Evolutionary conservation across 139 green algal genomes (phyloP).

Genomic region (Micractinium conductrix): DNA sequence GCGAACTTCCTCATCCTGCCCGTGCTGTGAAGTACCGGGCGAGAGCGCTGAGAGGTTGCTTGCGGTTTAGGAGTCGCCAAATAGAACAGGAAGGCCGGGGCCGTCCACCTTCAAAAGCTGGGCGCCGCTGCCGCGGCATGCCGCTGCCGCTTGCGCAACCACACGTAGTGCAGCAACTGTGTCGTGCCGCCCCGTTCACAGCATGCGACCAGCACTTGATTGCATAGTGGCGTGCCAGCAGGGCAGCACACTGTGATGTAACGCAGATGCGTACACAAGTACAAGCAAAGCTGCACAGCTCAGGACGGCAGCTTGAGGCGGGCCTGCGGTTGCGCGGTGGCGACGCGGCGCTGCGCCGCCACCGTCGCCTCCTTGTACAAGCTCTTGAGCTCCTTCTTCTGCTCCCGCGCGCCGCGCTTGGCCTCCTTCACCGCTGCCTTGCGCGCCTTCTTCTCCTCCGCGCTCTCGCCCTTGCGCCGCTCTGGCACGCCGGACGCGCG

Average conservation of each 20-base stretch:
- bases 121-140: too few relatives aligned
- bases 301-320: slow-evolving; percentile 33
- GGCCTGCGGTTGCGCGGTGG: slow-evolving; percentile 41
- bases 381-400: slow-evolving; percentile 87
- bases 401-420: slow-evolving; percentile 57
- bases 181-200: neutral
- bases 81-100: too few relatives aligned
- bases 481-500: neutral
- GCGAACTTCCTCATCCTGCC: neutral
- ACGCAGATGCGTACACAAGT: neutral
- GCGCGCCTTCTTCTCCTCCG: slow-evolving; percentile 79
- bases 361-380: slow-evolving; percentile 76
- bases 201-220: neutral
- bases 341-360: slow-evolving; percentile 31
- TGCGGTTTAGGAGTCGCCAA: too few relatives aligned
- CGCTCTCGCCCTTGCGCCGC: slow-evolving; percentile 76
- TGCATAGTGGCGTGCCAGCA: neutral
- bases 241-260: neutral
- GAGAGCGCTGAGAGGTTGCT: neutral
- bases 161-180: neutral
- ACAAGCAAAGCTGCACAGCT: neutral
- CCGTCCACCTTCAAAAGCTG: too few relatives aligned
- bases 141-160: neutral
- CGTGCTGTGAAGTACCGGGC: neutral
- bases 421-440: slow-evolving; percentile 88